Evolutionary conservation across 139 green algal genomes (phyloP).

Genomic region (Volvox reticuliferus): DNA sequence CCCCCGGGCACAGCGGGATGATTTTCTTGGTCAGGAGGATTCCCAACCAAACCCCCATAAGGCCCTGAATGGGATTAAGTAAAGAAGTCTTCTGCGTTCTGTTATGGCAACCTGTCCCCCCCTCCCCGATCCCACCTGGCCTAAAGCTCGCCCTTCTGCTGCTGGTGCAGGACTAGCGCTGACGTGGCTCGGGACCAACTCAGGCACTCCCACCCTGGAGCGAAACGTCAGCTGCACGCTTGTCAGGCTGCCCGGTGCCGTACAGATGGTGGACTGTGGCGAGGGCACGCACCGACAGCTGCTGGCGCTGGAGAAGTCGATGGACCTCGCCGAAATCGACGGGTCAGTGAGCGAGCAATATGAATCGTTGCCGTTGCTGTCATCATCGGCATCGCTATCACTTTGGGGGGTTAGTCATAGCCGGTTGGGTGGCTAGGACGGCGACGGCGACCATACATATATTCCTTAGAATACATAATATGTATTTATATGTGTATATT

Average conservation of each 20-base stretch:
- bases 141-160: neutral
- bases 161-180: constrained; percentile 65
- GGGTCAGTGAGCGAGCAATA: constrained; percentile 34
- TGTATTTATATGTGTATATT: too few relatives aligned
- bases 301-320: constrained; percentile 37
- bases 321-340: constrained; percentile 63
- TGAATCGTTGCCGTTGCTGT: too few relatives aligned
- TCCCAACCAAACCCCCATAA: too few relatives aligned
- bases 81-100: too few relatives aligned
- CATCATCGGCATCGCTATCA: too few relatives aligned
- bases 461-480: too few relatives aligned
- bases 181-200: constrained; percentile 93
- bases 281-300: constrained; percentile 90
- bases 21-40: too few relatives aligned
- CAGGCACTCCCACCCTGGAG: constrained; percentile 73
- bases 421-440: too few relatives aligned
- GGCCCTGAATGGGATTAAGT: too few relatives aligned
- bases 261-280: constrained; percentile 91
- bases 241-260: constrained; percentile 56
- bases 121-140: neutral
- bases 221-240: constrained; percentile 91
- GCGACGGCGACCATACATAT: too few relatives aligned
- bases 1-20: too few relatives aligned
- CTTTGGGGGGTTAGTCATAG: too few relatives aligned
- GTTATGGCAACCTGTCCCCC: neutral